A percentile compares a stretch with the other conserved stretches of the same genome.
Conservation (phyloP, 352 stramenopile genomes). For the Phytophthora palmivora region DNA sequence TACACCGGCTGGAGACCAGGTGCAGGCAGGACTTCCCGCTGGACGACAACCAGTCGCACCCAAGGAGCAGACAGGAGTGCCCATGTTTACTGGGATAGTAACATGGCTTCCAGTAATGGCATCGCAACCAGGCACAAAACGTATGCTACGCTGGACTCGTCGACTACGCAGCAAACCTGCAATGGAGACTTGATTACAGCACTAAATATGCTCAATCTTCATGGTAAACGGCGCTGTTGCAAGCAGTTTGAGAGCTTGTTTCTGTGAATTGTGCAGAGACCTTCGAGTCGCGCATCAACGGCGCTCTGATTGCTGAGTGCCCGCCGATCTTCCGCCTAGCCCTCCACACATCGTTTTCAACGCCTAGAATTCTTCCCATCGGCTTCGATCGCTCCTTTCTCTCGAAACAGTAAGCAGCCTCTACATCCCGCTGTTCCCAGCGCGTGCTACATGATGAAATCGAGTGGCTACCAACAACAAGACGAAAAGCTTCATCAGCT, state of each 20-base stretch:
- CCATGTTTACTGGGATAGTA: conserved; percentile 28
- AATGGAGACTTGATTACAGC: neutral
- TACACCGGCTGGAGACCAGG: conserved; percentile 20
- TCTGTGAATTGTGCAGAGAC: conserved; percentile 16
- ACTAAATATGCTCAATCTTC: no score
- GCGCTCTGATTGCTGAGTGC: conserved; percentile 25
- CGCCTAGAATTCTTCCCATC: conserved; percentile 26
- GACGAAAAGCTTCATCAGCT: conserved; percentile 32
- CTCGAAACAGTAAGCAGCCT: conserved; percentile 20
- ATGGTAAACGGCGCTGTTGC: no score
- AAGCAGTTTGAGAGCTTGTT: no score
- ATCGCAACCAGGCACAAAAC: conserved; percentile 4
- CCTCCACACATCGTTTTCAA: conserved; percentile 33
- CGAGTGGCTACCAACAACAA: conserved; percentile 27
- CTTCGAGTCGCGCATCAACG: neutral
- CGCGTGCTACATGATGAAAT: conserved; percentile 32
- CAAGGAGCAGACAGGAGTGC: conserved; percentile 22
- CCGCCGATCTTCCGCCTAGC: conserved; percentile 35
- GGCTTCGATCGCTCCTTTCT: conserved; percentile 15
- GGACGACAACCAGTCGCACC: conserved; percentile 1
- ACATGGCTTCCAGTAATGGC: conserved; percentile 35
- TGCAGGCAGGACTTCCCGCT: conserved; percentile 2
- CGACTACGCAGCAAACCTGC: neutral
- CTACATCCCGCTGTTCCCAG: conserved; percentile 11
- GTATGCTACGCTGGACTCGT: no score